These are phyloP conservation scores for Polyporus arcularius DNA, from an alignment of 768 basidiomycete species.

Conservation along the genomic window DNA sequence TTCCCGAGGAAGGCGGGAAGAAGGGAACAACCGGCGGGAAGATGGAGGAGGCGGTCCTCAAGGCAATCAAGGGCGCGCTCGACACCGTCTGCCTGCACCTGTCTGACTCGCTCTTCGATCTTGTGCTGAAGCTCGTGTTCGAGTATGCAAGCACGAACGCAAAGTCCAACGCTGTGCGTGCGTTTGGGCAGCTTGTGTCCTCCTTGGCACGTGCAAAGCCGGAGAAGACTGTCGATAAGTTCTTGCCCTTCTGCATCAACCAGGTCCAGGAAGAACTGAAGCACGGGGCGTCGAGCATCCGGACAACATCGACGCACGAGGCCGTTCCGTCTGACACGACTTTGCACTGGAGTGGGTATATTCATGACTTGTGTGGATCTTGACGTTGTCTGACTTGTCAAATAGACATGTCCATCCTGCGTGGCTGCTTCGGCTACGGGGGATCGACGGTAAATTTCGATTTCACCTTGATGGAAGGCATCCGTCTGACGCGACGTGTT, in stretches of 20 bases:
- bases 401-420: constrained; percentile 77
- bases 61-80: constrained; percentile 76
- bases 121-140: constrained; percentile 80
- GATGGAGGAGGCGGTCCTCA: constrained; percentile 74
- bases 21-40: constrained; percentile 86
- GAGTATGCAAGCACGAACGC: constrained; percentile 90
- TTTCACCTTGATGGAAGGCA: background rate
- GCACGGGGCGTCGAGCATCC: constrained; percentile 84
- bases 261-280: constrained; percentile 86
- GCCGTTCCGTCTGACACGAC: constrained; percentile 85
- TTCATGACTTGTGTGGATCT: background rate
- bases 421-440: constrained; percentile 79
- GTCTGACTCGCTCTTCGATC: constrained; percentile 77
- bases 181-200: constrained; percentile 85
- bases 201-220: constrained; percentile 82
- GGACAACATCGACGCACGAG: constrained; percentile 75
- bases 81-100: constrained; percentile 83
- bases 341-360: constrained; percentile 83
- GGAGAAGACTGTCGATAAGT: constrained; percentile 72
- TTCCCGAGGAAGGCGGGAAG: constrained; percentile 93
- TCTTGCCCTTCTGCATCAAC: constrained; percentile 72
- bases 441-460: constrained; percentile 53
- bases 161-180: constrained; percentile 87
- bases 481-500: constrained; percentile 8
- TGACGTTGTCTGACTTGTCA: constrained; percentile 9